Percentiles rank a stretch among this genome's conserved stretches.
Evolutionary conservation across 257 asterid genomes (phyloP).

Genomic region (Coffea eugenioides): DNA sequence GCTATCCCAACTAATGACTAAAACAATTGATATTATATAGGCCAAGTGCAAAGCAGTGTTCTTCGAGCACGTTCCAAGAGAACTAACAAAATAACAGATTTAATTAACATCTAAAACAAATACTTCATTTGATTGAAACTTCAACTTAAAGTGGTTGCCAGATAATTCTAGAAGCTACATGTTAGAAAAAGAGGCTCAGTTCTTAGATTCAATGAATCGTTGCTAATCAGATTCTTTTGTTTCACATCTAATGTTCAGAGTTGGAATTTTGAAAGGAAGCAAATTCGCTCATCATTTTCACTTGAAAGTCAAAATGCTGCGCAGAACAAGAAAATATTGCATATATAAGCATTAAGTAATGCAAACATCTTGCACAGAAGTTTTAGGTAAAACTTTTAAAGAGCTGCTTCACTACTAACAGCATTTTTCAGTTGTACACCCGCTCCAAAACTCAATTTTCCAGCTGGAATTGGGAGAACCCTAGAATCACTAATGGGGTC

Average conservation of each 20-base stretch:
- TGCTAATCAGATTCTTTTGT: not conserved
- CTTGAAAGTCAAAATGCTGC: not conserved
- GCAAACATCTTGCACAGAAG: no score
- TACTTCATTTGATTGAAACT: not conserved
- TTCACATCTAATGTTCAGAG: not conserved
- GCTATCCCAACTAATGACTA: not conserved
- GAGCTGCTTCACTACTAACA: conserved; percentile 45
- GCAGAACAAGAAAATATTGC: not conserved
- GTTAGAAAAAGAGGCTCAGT: not conserved
- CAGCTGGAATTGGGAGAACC: conserved; percentile 85
- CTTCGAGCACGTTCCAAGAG: not conserved
- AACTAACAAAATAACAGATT: not conserved
- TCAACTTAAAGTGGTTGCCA: not conserved
- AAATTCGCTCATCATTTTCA: not conserved
- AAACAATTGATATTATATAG: not conserved
- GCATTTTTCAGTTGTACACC: conserved; percentile 91
- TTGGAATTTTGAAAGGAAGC: not conserved
- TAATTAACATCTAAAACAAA: not conserved
- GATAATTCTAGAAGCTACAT: not conserved
- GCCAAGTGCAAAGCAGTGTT: not conserved
- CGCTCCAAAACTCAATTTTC: conserved; percentile 79
- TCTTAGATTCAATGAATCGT: not conserved
- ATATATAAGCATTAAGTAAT: not conserved
- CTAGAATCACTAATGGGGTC: conserved; percentile 79
- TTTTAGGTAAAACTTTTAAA: not conserved